Evolutionary conservation across 352 stramenopile genomes (phyloP).

Genomic region (Globisporangium lucens): DNA sequence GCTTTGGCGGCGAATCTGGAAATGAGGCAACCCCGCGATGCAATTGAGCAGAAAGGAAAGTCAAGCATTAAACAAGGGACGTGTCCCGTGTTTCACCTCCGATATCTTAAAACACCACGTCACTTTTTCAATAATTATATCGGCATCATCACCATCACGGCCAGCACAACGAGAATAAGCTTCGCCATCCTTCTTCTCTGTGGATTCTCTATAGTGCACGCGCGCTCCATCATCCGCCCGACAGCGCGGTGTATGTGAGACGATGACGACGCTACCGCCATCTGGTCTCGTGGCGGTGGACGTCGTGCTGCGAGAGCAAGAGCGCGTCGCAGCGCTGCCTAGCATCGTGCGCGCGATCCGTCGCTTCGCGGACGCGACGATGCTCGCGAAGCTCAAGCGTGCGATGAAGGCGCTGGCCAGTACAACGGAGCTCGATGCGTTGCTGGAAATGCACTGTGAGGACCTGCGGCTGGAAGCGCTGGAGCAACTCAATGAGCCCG

Average conservation of each 20-base stretch:
- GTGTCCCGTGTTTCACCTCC: neutral
- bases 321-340: neutral
- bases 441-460: neutral
- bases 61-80: neutral
- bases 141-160: neutral
- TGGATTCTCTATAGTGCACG: neutral
- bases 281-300: constrained; percentile 15
- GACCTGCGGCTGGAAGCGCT: constrained; percentile 12
- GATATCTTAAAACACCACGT: neutral
- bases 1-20: neutral
- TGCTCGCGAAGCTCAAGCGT: constrained; percentile 9
- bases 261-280: neutral
- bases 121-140: neutral
- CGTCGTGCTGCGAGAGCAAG: constrained; percentile 13
- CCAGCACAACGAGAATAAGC: no score
- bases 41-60: neutral
- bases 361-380: constrained; percentile 6
- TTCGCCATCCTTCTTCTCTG: neutral
- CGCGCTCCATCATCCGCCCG: neutral
- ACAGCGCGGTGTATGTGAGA: neutral
- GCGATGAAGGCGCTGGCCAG: neutral
- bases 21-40: neutral
- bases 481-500: neutral
- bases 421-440: constrained; percentile 1
- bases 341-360: constrained; percentile 13